phyloP scores from a whole-genome alignment of 2,329 filamentous ascomycete genomes.

The Alternaria ventricosa region DNA sequence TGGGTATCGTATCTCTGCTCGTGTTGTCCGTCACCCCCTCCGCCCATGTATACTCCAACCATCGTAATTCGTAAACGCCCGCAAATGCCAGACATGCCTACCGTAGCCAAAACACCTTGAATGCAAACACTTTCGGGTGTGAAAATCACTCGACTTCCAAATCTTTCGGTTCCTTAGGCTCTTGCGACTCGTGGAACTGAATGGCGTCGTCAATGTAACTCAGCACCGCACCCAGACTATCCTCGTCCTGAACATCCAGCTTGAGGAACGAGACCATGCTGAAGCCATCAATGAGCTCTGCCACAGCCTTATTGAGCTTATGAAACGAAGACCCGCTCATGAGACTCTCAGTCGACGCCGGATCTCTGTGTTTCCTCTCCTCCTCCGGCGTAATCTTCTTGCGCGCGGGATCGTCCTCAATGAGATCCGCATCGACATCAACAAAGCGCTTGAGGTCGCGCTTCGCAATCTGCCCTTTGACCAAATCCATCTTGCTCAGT shows the following conservation, averaged over 20 bases:
- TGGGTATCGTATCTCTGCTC: slow-evolving; percentile 11
- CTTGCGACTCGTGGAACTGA: slow-evolving; percentile 91
- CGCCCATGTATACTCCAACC: background rate
- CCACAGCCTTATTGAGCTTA: slow-evolving; percentile 84
- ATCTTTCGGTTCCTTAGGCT: slow-evolving; percentile 78
- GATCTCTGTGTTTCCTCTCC: slow-evolving; percentile 63
- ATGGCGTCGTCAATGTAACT: slow-evolving; percentile 96
- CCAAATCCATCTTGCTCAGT: slow-evolving; percentile 95
- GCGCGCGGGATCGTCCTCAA: slow-evolving; percentile 79
- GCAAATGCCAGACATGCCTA: background rate
- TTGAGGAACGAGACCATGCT: slow-evolving; percentile 97
- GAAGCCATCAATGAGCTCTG: slow-evolving; percentile 91
- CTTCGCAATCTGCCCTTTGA: slow-evolving; percentile 86
- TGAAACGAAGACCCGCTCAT: slow-evolving; percentile 85
- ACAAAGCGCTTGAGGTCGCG: slow-evolving; percentile 89
- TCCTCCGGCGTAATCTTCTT: slow-evolving; percentile 51
- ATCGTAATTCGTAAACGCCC: background rate
- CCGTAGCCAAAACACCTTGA: slow-evolving; percentile 6
- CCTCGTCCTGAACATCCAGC: slow-evolving; percentile 87
- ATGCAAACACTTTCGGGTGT: slow-evolving; percentile 5
- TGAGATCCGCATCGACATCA: slow-evolving; percentile 79
- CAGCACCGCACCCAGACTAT: slow-evolving; percentile 82
- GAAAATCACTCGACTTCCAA: slow-evolving; percentile 1
- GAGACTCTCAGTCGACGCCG: slow-evolving; percentile 70
- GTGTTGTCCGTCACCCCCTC: background rate